These are phyloP conservation scores for Plasmodium berghei DNA, from an alignment of 169 alveolate species.

Conservation along the genomic window DNA sequence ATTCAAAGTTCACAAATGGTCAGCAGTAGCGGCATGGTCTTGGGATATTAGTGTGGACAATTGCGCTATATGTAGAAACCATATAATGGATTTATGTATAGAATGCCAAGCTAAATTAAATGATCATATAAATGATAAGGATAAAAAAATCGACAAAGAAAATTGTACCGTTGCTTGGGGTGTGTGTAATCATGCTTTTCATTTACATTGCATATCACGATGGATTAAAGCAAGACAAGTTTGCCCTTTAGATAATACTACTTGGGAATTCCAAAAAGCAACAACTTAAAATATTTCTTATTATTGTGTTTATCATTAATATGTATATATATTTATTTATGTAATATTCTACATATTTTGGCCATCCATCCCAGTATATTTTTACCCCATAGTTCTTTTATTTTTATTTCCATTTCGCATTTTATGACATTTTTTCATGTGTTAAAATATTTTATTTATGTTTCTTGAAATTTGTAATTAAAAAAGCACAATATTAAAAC, in stretches of 20 bases:
- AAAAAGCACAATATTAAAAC: conserved; percentile 2
- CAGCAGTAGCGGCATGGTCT: conserved; percentile 99
- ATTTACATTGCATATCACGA: conserved; percentile 98
- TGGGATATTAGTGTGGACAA: conserved; percentile 99
- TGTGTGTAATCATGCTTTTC: conserved; percentile 99
- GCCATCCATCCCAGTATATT: background rate
- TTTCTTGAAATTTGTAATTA: background rate
- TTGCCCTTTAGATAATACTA: conserved; percentile 97
- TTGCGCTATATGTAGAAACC: conserved; percentile 99
- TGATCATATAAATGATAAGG: conserved; percentile 68
- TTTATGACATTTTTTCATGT: too few relatives aligned
- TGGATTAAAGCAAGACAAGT: conserved; percentile 98
- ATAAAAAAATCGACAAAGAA: conserved; percentile 84
- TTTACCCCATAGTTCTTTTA: background rate
- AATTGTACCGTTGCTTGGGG: conserved; percentile 99
- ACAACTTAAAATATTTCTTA: conserved; percentile 76
- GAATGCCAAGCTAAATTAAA: conserved; percentile 96
- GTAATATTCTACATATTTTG: background rate
- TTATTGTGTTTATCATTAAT: background rate
- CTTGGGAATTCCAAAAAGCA: conserved; percentile 94
- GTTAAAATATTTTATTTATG: too few relatives aligned
- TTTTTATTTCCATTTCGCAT: background rate
- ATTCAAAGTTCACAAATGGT: conserved; percentile 94
- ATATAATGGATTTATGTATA: conserved; percentile 98
- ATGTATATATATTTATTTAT: background rate